These are phyloP conservation scores for Ustilago cynodontis DNA, from an alignment of 1,284 basidiomycete species.

Conservation along the genomic window DNA sequence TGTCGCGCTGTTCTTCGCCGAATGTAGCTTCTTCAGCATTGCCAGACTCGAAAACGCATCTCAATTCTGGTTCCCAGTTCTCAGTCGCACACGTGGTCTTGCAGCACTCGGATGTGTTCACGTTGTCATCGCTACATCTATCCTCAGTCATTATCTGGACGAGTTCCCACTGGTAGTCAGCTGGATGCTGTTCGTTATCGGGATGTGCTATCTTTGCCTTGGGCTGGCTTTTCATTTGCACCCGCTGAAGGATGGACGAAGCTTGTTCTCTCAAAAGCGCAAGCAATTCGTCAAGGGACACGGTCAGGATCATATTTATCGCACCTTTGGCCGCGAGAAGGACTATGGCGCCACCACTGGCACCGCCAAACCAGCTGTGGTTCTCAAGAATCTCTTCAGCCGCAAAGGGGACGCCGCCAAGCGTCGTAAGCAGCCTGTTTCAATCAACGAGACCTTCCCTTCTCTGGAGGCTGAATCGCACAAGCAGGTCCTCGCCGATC, in stretches of 20 bases:
- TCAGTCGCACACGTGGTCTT: conserved; percentile 37
- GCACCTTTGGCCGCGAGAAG: conserved; percentile 9
- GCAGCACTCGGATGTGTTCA: conserved; percentile 53
- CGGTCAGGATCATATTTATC: conserved; percentile 2
- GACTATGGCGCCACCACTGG: conserved; percentile 12
- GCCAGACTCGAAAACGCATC: conserved; percentile 19
- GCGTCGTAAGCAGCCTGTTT: conserved; percentile 11
- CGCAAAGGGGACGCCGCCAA: conserved; percentile 5
- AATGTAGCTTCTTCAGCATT: conserved; percentile 48
- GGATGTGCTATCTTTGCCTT: conserved; percentile 34
- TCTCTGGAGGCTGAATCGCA: conserved; percentile 47
- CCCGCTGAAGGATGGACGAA: conserved; percentile 32
- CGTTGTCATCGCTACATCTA: conserved; percentile 36
- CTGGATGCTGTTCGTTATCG: conserved; percentile 55
- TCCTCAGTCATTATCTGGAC: conserved; percentile 49
- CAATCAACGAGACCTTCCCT: conserved; percentile 48
- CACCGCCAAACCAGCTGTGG: neutral
- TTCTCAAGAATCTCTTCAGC: conserved; percentile 18
- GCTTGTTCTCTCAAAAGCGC: conserved; percentile 19
- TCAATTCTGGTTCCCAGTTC: conserved; percentile 42
- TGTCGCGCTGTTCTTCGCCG: conserved; percentile 34
- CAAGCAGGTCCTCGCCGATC: conserved; percentile 37
- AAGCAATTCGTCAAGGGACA: conserved; percentile 10
- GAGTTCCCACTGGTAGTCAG: conserved; percentile 52
- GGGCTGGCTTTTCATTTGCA: conserved; percentile 22